A percentile compares a stretch with the other conserved stretches of the same genome.
phyloP scores from a whole-genome alignment of 257 asterid species.

The Penstemon eatonii region DNA sequence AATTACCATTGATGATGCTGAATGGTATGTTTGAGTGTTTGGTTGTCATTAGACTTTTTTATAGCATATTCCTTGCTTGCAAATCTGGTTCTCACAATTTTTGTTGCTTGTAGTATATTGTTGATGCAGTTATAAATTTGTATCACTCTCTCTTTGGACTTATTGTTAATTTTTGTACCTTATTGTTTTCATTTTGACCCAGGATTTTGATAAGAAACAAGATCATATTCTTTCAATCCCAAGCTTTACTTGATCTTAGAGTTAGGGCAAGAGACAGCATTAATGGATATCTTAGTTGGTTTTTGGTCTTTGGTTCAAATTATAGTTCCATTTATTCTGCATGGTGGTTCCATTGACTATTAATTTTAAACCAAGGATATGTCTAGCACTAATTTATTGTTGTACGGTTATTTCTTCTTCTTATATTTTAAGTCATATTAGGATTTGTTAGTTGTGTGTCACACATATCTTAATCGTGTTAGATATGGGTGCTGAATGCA shows the following conservation, averaged over 20 bases:
- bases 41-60: conserved; percentile 2
- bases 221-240: background rate
- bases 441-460: background rate
- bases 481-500: background rate
- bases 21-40: conserved; percentile 62
- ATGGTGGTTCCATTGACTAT: background rate
- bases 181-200: background rate
- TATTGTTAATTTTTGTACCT: background rate
- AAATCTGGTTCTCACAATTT: conserved; percentile 13
- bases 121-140: background rate
- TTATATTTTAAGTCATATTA: background rate
- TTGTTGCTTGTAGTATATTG: conserved; percentile 10
- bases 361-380: background rate
- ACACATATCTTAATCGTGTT: background rate
- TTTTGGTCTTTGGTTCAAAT: background rate
- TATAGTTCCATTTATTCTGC: too few species aligned
- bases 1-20: conserved; percentile 70
- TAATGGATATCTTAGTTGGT: background rate
- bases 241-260: background rate
- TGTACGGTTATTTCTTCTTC: background rate
- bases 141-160: background rate
- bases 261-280: background rate
- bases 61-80: conserved; percentile 14
- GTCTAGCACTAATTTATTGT: background rate
- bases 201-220: background rate